phyloP scores from a whole-genome alignment of 257 asterid genomes.

The Eustoma russellianum region DNA sequence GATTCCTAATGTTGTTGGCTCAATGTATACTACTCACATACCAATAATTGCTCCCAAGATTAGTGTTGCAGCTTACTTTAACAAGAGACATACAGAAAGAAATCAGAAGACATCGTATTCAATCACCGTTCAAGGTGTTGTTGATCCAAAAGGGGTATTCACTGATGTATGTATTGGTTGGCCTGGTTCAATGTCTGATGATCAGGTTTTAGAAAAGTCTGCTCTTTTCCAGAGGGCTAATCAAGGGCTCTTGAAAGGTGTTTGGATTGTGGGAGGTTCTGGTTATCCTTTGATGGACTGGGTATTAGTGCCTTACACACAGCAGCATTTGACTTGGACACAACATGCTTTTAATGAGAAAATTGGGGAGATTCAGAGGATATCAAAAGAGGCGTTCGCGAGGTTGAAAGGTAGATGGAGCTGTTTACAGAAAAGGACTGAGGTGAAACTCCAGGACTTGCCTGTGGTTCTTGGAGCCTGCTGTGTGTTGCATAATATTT shows the following conservation, averaged over 20 bases:
- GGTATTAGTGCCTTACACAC: conserved; percentile 80
- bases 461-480: conserved; percentile 93
- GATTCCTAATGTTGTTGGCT: conserved; percentile 69
- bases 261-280: conserved; percentile 68
- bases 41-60: conserved; percentile 91
- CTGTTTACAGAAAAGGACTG: conserved; percentile 82
- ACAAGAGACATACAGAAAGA: conserved; percentile 75
- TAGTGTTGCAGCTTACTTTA: conserved; percentile 76
- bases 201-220: conserved; percentile 78
- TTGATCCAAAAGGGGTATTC: conserved; percentile 65
- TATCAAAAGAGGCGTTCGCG: conserved; percentile 54
- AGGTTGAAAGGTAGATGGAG: conserved; percentile 82
- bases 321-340: conserved; percentile 81
- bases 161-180: conserved; percentile 84
- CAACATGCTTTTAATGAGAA: conserved; percentile 89
- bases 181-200: conserved; percentile 96
- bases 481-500: conserved; percentile 85
- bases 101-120: conserved; percentile 88
- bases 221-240: conserved; percentile 67
- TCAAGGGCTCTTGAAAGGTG: conserved; percentile 55
- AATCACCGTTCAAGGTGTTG: conserved; percentile 86
- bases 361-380: conserved; percentile 42
- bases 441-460: conserved; percentile 79
- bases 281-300: conserved; percentile 85
- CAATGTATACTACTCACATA: conserved; percentile 87